Percentiles rank a stretch among this genome's conserved stretches.
Conservation (phyloP, 2,329 filamentous ascomycete species). For the Aspergillus chevalieri region DNA sequence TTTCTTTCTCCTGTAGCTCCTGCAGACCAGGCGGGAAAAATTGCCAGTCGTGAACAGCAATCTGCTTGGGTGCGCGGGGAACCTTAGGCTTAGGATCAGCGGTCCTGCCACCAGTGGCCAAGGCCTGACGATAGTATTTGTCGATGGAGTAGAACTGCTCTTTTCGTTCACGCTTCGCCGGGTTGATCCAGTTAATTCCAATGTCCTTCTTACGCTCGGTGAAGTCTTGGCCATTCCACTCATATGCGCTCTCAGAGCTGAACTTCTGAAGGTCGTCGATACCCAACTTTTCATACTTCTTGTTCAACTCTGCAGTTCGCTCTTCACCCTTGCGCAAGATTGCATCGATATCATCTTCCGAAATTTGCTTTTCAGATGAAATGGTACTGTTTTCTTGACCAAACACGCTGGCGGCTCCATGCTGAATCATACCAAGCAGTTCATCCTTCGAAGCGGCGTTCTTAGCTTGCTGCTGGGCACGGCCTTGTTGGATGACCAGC, state of each 20-base stretch:
- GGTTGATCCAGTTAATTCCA: constrained; percentile 94
- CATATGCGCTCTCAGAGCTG: constrained; percentile 92
- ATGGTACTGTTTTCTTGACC: constrained; percentile 62
- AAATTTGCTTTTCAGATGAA: constrained; percentile 57
- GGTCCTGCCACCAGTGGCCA: constrained; percentile 71
- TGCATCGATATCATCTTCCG: constrained; percentile 83
- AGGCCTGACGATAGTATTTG: constrained; percentile 91
- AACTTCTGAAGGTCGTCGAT: constrained; percentile 98
- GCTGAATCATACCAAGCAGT: constrained; percentile 94
- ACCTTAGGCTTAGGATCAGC: constrained; percentile 89
- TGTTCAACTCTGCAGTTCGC: constrained; percentile 81
- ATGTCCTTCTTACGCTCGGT: constrained; percentile 87
- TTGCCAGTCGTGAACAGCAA: constrained; percentile 89
- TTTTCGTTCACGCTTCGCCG: constrained; percentile 94
- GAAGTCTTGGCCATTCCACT: constrained; percentile 98
- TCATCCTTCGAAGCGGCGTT: constrained; percentile 94
- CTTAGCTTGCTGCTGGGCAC: constrained; percentile 83
- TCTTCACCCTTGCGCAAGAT: constrained; percentile 83
- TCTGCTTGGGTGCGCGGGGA: constrained; percentile 89
- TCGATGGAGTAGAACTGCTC: constrained; percentile 98
- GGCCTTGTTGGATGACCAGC: constrained; percentile 94
- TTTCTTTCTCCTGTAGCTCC: constrained; percentile 93
- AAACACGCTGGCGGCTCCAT: constrained; percentile 94
- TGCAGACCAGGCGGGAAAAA: constrained; percentile 83
- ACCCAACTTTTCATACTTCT: constrained; percentile 92